Conservation (phyloP, 176 grass and related monocot species). For the Dendrocalamus sinicus region DNA sequence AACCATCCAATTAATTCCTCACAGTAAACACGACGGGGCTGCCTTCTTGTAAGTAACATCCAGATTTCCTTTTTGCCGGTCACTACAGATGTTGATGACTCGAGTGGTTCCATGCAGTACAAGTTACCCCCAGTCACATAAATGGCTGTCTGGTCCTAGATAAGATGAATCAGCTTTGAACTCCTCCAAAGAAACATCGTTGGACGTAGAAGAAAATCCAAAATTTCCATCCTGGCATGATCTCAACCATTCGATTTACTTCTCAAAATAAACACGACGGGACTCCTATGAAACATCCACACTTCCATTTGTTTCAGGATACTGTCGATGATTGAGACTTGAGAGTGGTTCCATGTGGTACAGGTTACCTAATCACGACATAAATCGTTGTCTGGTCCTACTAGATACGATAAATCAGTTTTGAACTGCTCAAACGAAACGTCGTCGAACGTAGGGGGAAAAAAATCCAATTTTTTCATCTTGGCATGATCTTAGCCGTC, state of each 20-base stretch:
- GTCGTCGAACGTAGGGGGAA: not conserved
- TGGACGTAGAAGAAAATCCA: no score
- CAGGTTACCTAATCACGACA: not conserved
- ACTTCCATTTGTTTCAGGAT: not conserved
- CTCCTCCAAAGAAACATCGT: no score
- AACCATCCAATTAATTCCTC: not conserved
- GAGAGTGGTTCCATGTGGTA: not conserved
- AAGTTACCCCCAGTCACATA: no score
- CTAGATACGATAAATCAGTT: not conserved
- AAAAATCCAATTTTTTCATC: not conserved
- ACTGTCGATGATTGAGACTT: not conserved
- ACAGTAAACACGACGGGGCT: not conserved
- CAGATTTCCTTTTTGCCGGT: no score
- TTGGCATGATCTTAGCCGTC: not conserved
- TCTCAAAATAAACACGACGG: no score
- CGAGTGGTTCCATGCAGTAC: no score
- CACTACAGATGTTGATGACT: no score
- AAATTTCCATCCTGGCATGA: no score
- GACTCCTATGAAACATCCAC: not conserved
- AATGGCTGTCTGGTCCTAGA: no score
- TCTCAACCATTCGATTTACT: no score
- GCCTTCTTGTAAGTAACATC: not conserved
- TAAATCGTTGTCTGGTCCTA: no score
- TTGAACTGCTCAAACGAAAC: not conserved
- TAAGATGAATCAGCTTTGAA: no score